Evolutionary conservation across 495 filamentous ascomycete genomes (phyloP).

Genomic region (Daldinia vernicosa): DNA sequence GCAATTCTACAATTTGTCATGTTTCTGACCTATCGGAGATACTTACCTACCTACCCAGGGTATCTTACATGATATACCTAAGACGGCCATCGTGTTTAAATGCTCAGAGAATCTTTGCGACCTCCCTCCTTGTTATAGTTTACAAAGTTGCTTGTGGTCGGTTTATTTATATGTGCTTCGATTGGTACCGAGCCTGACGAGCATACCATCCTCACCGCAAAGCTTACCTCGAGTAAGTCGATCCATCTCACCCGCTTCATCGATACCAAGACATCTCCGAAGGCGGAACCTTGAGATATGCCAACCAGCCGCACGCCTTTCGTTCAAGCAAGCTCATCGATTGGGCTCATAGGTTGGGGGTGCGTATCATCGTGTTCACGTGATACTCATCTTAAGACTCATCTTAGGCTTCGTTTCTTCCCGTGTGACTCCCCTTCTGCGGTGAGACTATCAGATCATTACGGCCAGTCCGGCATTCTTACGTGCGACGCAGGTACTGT

Average conservation of each 20-base stretch:
- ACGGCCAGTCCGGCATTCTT: slow-evolving; percentile 1
- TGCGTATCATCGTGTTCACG: slow-evolving; percentile 1
- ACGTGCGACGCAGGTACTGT: slow-evolving; percentile 20
- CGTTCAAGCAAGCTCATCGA: not conserved
- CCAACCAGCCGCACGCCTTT: not conserved
- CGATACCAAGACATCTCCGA: slow-evolving; percentile 10
- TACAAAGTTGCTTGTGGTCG: not conserved
- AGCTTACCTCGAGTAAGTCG: slow-evolving; percentile 22
- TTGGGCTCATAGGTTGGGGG: not conserved
- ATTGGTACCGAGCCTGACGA: not conserved
- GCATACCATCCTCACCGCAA: slow-evolving; percentile 26
- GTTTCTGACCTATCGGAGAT: not conserved
- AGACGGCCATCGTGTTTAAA: too few species aligned
- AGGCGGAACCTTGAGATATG: not conserved
- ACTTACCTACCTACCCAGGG: too few species aligned
- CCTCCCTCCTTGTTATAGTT: not conserved
- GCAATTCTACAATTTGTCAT: not conserved
- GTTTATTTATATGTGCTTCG: slow-evolving; percentile 2
- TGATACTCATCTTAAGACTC: slow-evolving; percentile 7
- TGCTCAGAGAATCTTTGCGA: not conserved
- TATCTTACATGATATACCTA: too few species aligned
- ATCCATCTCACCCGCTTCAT: slow-evolving; percentile 12
- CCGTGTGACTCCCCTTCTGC: slow-evolving; percentile 14
- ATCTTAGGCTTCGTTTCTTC: not conserved
- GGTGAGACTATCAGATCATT: slow-evolving; percentile 23